Evolutionary conservation across 2,329 filamentous ascomycete genomes (phyloP), one percentile per base, ranked within the genome.

Genomic region (Cytospora chrysosperma): DNA sequence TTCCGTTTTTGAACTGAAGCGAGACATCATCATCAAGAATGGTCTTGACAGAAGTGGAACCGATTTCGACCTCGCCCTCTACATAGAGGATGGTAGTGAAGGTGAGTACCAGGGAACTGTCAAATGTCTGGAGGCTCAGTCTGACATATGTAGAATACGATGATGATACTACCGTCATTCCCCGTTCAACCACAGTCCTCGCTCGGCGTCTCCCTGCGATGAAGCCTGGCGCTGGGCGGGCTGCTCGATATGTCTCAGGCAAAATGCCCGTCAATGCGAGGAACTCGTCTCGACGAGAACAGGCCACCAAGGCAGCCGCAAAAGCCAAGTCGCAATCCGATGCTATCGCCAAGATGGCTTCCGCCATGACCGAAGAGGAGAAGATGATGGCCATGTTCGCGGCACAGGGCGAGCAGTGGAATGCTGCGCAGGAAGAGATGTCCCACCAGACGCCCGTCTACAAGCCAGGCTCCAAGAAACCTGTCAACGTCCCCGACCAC

Each of bases 1-100:
- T 74, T 97, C 94, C 67, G 95, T 98, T 68, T 99, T 98, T 79
- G 96, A 99, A 75, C 84, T 99, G 74, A 99, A 99, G 81, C 91
- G 94, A 81, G 95, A 98, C 79, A 99, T 99, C 73, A 99, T 99
- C 81, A 88, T 86, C 76, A 91, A 94, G 77, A 96, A 92, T 77
- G 92, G 92, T 66, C 85, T 99, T 69, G 95, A 95, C 70, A 94
- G 98, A 78, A 66, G 64, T 49, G 95, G 95, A 67, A 92, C 91
- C 69, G 95, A 99, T 75, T 97, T 98, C 76, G 94, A 99, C 77
- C 86, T 99, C 60, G 89, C 92, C 68, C 96, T 99, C 70, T 97
- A 93, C 78, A 91, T 92, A 67, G 92, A 97, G 74, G 93, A 98
- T 76, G 90, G 88, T 69, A 91, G 88, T 75, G 92, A 97, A 85